Percentiles rank a stretch among this genome's conserved stretches.
Evolutionary conservation across 352 stramenopile genomes (phyloP).

Genomic region (Phytophthora litchii): DNA sequence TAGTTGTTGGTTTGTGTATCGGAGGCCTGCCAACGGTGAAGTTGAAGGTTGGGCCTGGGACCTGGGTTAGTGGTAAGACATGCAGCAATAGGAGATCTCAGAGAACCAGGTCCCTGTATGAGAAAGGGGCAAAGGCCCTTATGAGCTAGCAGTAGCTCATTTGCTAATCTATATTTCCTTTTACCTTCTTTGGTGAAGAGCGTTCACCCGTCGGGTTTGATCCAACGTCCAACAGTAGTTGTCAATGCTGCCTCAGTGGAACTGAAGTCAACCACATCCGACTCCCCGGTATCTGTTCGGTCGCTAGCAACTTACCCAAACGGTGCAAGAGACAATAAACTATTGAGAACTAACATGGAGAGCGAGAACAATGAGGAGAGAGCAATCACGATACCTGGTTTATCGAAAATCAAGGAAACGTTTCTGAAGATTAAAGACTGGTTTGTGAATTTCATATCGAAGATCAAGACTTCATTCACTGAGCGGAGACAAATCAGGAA

Average conservation of each 20-base stretch:
- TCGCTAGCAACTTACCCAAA: neutral
- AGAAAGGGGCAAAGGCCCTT: too few relatives aligned
- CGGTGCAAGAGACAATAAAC: neutral
- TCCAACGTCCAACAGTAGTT: neutral
- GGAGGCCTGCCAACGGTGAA: too few relatives aligned
- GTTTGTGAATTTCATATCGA: neutral
- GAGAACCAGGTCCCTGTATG: too few relatives aligned
- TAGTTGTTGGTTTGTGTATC: too few relatives aligned
- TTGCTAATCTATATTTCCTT: too few relatives aligned
- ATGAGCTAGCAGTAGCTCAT: too few relatives aligned
- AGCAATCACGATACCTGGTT: neutral
- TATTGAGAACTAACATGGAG: neutral
- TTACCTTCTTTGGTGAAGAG: too few relatives aligned
- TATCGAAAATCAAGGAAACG: neutral
- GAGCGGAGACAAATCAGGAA: neutral
- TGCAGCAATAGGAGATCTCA: too few relatives aligned
- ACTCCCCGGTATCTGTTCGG: neutral
- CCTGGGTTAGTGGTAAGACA: too few relatives aligned
- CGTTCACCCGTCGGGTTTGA: too few relatives aligned
- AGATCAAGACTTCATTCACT: constrained; percentile 4
- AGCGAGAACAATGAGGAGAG: neutral
- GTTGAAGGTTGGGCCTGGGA: too few relatives aligned
- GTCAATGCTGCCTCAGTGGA: neutral
- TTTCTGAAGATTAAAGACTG: constrained; percentile 1
- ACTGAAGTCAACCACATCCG: neutral